Base-by-base conservation (phyloP, 805 yeast genomes). In the Cyberlindnera galapagoensis region DNA sequence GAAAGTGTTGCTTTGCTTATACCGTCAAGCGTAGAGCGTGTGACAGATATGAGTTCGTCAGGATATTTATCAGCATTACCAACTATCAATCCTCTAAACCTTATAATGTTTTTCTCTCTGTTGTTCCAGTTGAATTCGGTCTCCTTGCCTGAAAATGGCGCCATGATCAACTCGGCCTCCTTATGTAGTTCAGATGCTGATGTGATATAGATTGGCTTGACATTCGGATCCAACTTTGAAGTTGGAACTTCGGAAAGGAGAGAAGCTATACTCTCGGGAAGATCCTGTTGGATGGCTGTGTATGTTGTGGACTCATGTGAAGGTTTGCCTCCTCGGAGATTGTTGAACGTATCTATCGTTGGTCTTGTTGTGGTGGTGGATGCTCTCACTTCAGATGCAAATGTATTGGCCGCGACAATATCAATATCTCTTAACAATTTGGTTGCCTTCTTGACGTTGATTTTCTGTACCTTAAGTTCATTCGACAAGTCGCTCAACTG, bases 81-180 rank as follows among this genome's bases (percentile, higher is more conserved):
- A 27, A 86, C 56, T 4, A 84, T 40, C 4, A 80, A 56, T 2
- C 70, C 62, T 35, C 96, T 66, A 21, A 86, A 48, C 30, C 65
- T 67, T 2, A 69, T 47, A 3, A 86, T 69, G 30, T 62, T 62
- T 32, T 69, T 67, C 46, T 88, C 95, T 49, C 98, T 67, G 0
- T 48, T 44, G 15, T 63, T 57, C 98, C 98, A 92, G 52, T 92
- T 92, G 37, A 69, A 68, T 50, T 92, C 98, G 0, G 94, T 81
- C 54, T 92, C 98, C 47, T 80, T 64, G 65, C 80, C 81, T 7
- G 65, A 70, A 46, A 90, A 87, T 6, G 66, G 63, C 6, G 40
- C 7, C 16, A 53, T 33, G 6, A 60, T 28, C 4, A 34, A 26
- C 20, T 49, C 58, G 13, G 58, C 31, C 24, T 57, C 60, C 27